Base-by-base conservation (phyloP, 2,329 filamentous ascomycete genomes). In the Venturia asperata region DNA sequence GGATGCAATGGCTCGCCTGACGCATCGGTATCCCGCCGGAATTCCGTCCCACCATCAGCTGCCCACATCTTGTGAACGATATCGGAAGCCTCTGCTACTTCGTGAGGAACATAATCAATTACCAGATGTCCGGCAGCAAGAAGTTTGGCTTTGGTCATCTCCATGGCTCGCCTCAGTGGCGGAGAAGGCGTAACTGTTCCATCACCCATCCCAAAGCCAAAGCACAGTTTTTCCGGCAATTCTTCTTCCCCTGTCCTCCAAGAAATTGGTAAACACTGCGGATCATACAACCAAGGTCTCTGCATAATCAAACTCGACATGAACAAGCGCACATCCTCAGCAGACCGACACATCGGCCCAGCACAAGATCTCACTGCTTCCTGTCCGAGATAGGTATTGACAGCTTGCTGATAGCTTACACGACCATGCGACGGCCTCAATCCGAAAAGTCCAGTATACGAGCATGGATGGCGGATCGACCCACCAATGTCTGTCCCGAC, bases 391-490 rank as follows among this genome's bases (percentile, higher is more conserved):
- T 85, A 82, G 7, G 80, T 82, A 70, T 87, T 88, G 0, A 86
- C 84, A 76, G 75, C 73, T 55, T 74, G 74, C 27, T 74, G 68
- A 62, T 77, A 77, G 0, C 74, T 74, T 13, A 68, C 56, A 2
- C 67, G 65, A 17, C 62, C 63, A 5, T 43, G 52, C 0, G 66
- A 68, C 6, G 69, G 69, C 39, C 66, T 66, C 66, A 73, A 70
- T 3, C 71, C 73, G 45, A 71, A 73, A 21, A 72, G 71, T 11
- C 73, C 73, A 61, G 76, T 76, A 76, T 92, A 92, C 70, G 96
- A 92, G 65, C 95, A 89, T 75, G 89, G 93, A 73, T 97, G 94
- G 70, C 87, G 85, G 72, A 95, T 87, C 64, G 75, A 79, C 0
- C 81, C 82, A 1, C 79, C 82, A 61, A 88, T 80, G 73, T 88